phyloP scores from a whole-genome alignment of 805 yeast species.

The Starmerella sp. region DNA sequence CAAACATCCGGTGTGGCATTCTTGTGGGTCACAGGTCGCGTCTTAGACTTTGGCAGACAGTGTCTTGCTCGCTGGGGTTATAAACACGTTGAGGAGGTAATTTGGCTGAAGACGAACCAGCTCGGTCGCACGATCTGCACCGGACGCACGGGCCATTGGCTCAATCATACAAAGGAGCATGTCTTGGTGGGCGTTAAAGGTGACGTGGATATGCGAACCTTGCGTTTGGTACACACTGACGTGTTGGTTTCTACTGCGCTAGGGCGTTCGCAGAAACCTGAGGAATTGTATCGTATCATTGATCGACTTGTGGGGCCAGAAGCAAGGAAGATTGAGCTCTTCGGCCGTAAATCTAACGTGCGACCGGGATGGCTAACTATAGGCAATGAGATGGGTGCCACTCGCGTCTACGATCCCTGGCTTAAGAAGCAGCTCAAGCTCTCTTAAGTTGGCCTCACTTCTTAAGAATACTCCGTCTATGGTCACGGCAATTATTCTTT shows the following conservation, averaged over 20 bases:
- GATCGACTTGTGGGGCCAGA: slow-evolving; percentile 73
- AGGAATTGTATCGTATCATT: slow-evolving; percentile 73
- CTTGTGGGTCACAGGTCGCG: slow-evolving; percentile 92
- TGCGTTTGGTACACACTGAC: slow-evolving; percentile 49
- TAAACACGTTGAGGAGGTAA: slow-evolving; percentile 58
- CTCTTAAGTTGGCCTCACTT: not conserved
- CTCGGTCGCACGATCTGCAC: slow-evolving; percentile 81
- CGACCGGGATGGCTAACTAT: slow-evolving; percentile 77
- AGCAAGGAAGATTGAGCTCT: slow-evolving; percentile 73
- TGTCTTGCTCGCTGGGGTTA: slow-evolving; percentile 79
- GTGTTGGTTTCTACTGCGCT: slow-evolving; percentile 70
- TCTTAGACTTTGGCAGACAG: slow-evolving; percentile 75
- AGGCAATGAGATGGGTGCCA: slow-evolving; percentile 19
- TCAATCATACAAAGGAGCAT: slow-evolving; percentile 90
- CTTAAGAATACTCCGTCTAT: too few species aligned
- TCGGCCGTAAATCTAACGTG: slow-evolving; percentile 77
- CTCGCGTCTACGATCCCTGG: not conserved
- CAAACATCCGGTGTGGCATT: slow-evolving; percentile 78
- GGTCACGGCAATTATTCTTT: not conserved
- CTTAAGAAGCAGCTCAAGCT: not conserved
- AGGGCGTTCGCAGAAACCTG: slow-evolving; percentile 86
- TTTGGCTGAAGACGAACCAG: slow-evolving; percentile 89
- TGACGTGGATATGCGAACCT: slow-evolving; percentile 53
- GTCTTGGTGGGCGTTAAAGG: slow-evolving; percentile 65
- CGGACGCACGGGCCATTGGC: slow-evolving; percentile 95